Conservation (phyloP, 2,329 filamentous ascomycete species). For the Botrytis porri region DNA sequence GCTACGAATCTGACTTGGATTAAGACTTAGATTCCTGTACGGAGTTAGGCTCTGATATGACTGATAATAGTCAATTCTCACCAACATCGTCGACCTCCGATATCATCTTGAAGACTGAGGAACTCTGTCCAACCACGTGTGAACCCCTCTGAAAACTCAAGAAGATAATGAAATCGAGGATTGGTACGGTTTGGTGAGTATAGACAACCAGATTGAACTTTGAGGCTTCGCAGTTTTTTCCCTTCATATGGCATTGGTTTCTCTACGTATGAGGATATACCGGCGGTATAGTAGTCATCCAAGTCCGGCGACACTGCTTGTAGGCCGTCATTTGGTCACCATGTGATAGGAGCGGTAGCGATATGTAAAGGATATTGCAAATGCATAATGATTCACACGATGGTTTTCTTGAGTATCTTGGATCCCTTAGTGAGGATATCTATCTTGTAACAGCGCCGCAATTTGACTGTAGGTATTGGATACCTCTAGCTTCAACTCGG, state of each 20-base stretch:
- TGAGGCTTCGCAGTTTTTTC: neutral
- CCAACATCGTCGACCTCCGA: neutral
- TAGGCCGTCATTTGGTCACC: neutral
- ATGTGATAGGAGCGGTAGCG: neutral
- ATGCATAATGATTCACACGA: neutral
- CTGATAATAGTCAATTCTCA: neutral
- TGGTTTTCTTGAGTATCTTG: neutral
- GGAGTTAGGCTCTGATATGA: neutral
- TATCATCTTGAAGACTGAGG: neutral
- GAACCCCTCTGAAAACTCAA: neutral
- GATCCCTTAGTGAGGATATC: neutral
- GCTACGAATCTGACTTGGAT: accelerated
- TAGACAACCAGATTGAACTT: neutral
- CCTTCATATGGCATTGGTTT: neutral
- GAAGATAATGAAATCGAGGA: neutral
- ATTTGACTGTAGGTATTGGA: neutral
- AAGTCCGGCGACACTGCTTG: neutral
- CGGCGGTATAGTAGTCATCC: neutral
- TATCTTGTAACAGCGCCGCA: neutral
- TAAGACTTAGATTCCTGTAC: neutral
- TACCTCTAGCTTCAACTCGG: neutral
- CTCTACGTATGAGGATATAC: neutral
- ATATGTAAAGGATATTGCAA: neutral
- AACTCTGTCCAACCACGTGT: neutral
- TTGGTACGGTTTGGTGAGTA: neutral